Evolutionary conservation across 2,329 filamentous ascomycete genomes (phyloP), one percentile per base, ranked within the genome.

Genomic region (Arthrobotrys iridis): DNA sequence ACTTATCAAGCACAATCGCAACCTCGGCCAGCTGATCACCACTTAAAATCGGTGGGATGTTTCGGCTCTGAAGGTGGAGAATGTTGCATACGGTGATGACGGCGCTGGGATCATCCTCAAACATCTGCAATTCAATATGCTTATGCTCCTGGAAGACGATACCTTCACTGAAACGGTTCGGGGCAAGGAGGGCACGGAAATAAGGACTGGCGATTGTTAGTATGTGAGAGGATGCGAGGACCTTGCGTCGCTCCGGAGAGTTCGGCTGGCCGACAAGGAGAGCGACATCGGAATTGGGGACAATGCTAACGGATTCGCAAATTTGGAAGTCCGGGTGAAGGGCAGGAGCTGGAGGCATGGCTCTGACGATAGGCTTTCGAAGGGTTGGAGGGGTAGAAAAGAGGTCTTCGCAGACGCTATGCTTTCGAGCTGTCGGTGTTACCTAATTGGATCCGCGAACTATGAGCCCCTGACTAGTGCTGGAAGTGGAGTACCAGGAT

Each of bases 11-110:
- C 4, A 76, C 58, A n/a, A 76, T 76, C 6, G 72, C 72, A 8
- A 76, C 72, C 41, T 76, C 72, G 3, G 72, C 72, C 13, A 76
- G 72, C 43, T 76, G 64, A 22, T 76, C 72, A 3, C 72, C 72
- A 22, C 35, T 76, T 13, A 76, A n/a, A 22, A 24, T 63, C 5
- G 63, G 22, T 40, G 72, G 72, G 5, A 76, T 70, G 10, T 62
- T 57, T 35, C 59, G 37, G 10, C 72, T 76, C 33, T 76, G 72
- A 15, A 76, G 48, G 24, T 76, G 72, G 4, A 76, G 64, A 24
- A 76, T 70, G 48, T 70, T 59, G 45, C 72, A 76, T 18, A 76
- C 72, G 11, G 58, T 70, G 33, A 70, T 70, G 13, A 76, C 72
- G 26, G 72, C 72, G 20, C 28, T 48, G 5, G 72, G 72, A 24